These are phyloP conservation scores for Prunus armeniaca DNA, from an alignment of 306 rosid genomes.

Conservation along the genomic window DNA sequence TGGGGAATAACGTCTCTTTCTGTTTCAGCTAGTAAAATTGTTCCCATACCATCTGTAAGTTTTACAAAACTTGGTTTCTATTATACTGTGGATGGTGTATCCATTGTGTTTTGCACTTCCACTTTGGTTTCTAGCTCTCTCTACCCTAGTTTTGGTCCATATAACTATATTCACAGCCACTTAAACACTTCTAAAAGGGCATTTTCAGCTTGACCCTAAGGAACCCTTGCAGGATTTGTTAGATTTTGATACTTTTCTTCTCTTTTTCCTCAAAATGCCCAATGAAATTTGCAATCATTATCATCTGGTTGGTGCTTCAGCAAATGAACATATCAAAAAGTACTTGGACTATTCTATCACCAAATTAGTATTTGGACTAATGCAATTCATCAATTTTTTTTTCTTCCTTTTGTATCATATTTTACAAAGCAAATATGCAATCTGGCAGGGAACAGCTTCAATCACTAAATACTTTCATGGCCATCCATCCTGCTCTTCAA, in stretches of 20 bases:
- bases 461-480: conserved; percentile 77
- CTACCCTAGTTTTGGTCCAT: not conserved
- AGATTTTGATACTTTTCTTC: not conserved
- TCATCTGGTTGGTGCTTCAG: not conserved
- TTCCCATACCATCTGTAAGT: conserved; percentile 86
- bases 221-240: not conserved
- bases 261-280: not conserved
- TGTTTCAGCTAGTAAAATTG: conserved; percentile 83
- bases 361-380: not conserved
- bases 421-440: not conserved
- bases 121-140: not conserved
- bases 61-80: conserved; percentile 13
- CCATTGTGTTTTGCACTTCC: not conserved
- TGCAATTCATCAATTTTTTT: not conserved
- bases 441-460: conserved; percentile 70
- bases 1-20: conserved; percentile 87
- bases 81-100: not conserved
- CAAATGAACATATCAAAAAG: not conserved
- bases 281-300: not conserved
- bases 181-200: not conserved
- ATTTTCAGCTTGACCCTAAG: not conserved
- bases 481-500: conserved; percentile 36
- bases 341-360: not conserved
- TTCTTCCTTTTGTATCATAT: not conserved
- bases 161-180: not conserved